Evolutionary conservation across 2,329 filamentous ascomycete genomes (phyloP).

Genomic region (Trichoderma sp.): DNA sequence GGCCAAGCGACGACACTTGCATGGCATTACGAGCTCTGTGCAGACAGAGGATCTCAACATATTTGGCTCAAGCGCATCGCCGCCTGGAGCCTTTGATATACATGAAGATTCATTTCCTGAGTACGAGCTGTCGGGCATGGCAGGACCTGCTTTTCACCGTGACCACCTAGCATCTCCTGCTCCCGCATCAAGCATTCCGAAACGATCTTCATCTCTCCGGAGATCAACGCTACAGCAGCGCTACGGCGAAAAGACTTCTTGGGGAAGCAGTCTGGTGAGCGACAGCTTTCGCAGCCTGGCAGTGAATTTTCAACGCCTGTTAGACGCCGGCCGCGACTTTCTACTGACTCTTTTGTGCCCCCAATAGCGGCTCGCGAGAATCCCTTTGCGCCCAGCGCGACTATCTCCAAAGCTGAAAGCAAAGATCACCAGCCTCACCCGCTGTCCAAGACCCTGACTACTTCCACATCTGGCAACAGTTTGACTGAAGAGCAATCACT

Average conservation of each 20-base stretch:
- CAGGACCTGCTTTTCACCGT: slow-evolving; percentile 34
- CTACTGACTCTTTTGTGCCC: slow-evolving; percentile 75
- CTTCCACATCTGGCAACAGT: slow-evolving; percentile 81
- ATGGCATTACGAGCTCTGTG: slow-evolving; percentile 67
- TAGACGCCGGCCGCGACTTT: slow-evolving; percentile 71
- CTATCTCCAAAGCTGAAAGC: slow-evolving; percentile 52
- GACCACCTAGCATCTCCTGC: slow-evolving; percentile 49
- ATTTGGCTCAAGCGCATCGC: slow-evolving; percentile 61
- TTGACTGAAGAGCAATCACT: slow-evolving; percentile 65
- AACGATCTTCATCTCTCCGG: slow-evolving; percentile 74
- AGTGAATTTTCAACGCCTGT: slow-evolving; percentile 58
- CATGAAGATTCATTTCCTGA: slow-evolving; percentile 52
- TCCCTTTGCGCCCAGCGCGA: slow-evolving; percentile 62
- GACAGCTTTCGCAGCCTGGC: slow-evolving; percentile 52
- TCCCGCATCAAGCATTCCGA: slow-evolving; percentile 58
- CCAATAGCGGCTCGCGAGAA: slow-evolving; percentile 62
- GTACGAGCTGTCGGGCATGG: slow-evolving; percentile 53
- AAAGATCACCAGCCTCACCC: slow-evolving; percentile 69
- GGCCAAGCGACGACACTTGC: slow-evolving; percentile 85
- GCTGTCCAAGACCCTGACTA: slow-evolving; percentile 81
- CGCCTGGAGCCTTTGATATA: slow-evolving; percentile 52
- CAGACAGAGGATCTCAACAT: slow-evolving; percentile 66
- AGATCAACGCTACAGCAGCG: slow-evolving; percentile 89
- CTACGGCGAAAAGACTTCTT: slow-evolving; percentile 66
- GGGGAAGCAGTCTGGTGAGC: slow-evolving; percentile 60